Evolutionary conservation across 83 land plant species (phyloP).

Genomic region (Isoetes engelmannii): DNA sequence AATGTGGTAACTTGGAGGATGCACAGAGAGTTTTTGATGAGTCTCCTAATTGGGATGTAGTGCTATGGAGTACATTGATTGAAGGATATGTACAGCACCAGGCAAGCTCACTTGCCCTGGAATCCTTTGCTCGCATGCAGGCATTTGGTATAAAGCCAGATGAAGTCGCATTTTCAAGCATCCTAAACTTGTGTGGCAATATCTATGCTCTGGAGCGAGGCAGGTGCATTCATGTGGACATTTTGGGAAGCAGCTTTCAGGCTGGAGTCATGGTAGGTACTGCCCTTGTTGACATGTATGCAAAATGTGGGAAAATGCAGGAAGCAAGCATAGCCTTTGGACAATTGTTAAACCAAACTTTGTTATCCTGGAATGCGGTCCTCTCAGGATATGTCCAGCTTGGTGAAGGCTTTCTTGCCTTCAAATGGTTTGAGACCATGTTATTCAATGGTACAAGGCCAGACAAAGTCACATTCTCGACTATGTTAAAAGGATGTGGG

Average conservation of each 20-base stretch:
- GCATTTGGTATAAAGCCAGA: neutral
- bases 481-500: too few relatives aligned
- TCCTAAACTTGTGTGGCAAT: neutral
- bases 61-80: conserved; percentile 16
- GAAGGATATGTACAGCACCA: conserved; percentile 8
- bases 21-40: conserved; percentile 15
- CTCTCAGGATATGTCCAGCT: conserved; percentile 5
- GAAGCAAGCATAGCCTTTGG: neutral
- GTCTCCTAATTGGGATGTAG: conserved; percentile 10
- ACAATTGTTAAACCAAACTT: neutral
- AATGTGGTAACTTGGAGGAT: neutral
- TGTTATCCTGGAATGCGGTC: conserved; percentile 4
- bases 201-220: neutral
- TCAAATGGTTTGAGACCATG: neutral
- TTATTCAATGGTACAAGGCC: neutral
- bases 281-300: conserved; percentile 1
- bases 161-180: neutral
- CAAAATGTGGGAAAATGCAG: conserved; percentile 8
- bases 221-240: conserved; percentile 6
- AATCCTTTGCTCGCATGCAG: neutral
- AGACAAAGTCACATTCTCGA: too few relatives aligned
- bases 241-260: neutral
- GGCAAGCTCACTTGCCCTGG: neutral
- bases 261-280: neutral
- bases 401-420: neutral